Evolutionary conservation across 2,329 filamentous ascomycete species (phyloP), one percentile per base, ranked within the genome.

Genomic region (Dryadomyces sulphureus): DNA sequence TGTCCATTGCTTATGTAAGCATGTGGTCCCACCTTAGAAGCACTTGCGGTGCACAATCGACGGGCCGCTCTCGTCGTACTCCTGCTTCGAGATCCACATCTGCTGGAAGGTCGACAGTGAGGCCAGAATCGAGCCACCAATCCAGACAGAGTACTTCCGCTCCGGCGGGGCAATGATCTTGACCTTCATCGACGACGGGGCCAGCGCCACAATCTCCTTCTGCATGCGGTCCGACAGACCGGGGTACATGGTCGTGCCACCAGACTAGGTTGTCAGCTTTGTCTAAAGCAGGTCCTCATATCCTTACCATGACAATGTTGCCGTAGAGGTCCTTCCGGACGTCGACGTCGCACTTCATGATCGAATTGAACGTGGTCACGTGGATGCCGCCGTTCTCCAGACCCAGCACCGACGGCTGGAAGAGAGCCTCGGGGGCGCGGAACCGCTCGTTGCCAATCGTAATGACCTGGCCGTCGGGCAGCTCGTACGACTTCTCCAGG

Each of bases 1-100:
- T n/a, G n/a, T n/a, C n/a, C n/a, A n/a, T n/a, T n/a, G n/a, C n/a
- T n/a, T n/a, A n/a, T n/a, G n/a, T n/a, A n/a, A n/a, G n/a, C n/a
- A n/a, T n/a, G n/a, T n/a, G n/a, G n/a, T n/a, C 17, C 60, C 64
- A 81, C 79, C 82, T 94, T 94, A 95, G 84, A 95, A 95, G 86
- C 90, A 95, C 87, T 95, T 96, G 83, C 89, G 86, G 84, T 96
- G 90, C 63, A 96, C 90, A 66, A 96, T 96, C 65, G 89, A 95
- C 62, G 90, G 92, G 74, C 90, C 90, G 70, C 84, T 92, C 87
- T 96, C 92, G 77, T 98, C 92, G 82, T 96, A 96, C 79, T 96
- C 90, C 77, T 98, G 92, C 88, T 98, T 98, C 63, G 92, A 98
- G 82, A 98, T 96, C 92, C 92, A 98, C 92, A 98, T 98, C 77